phyloP scores from a whole-genome alignment of 495 filamentous ascomycete genomes.

The Neurospora terricola region DNA sequence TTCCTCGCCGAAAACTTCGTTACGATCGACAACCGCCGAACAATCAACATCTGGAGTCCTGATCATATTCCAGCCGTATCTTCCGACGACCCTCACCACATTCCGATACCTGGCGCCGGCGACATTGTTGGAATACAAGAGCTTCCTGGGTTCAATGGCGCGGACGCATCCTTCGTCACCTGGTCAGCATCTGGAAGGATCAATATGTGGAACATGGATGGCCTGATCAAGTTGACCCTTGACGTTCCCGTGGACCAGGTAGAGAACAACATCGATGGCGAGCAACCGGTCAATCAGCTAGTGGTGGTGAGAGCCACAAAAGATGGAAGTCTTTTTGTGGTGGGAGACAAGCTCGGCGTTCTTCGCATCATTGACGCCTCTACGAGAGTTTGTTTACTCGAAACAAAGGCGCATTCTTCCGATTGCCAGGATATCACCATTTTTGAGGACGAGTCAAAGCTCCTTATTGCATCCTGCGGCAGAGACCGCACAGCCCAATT shows the following conservation, averaged over 20 bases:
- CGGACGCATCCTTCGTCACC: slow-evolving; percentile 67
- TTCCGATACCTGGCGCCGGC: slow-evolving; percentile 57
- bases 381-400: slow-evolving; percentile 43
- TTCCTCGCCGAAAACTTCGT: slow-evolving; percentile 58
- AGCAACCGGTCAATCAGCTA: slow-evolving; percentile 58
- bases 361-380: slow-evolving; percentile 47
- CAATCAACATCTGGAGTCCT: slow-evolving; percentile 54
- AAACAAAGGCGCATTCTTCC: slow-evolving; percentile 73
- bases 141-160: slow-evolving; percentile 44
- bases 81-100: slow-evolving; percentile 23
- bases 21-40: slow-evolving; percentile 62
- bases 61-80: slow-evolving; percentile 22
- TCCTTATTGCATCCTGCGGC: slow-evolving; percentile 67
- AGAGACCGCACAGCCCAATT: slow-evolving; percentile 87
- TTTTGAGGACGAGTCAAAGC: slow-evolving; percentile 40
- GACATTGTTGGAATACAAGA: slow-evolving; percentile 68
- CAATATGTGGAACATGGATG: slow-evolving; percentile 70
- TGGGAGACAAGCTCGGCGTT: slow-evolving; percentile 78
- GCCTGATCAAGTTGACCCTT: slow-evolving; percentile 53
- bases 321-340: slow-evolving; percentile 54
- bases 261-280: slow-evolving; percentile 42
- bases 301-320: slow-evolving; percentile 54
- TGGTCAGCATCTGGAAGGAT: slow-evolving; percentile 74
- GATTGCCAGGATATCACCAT: slow-evolving; percentile 79
- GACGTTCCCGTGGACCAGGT: slow-evolving; percentile 59